Percentiles rank a stretch among this genome's conserved stretches.
These are phyloP conservation scores for Salix exigua DNA, from an alignment of 345 rosid genomes.

Conservation along the genomic window DNA sequence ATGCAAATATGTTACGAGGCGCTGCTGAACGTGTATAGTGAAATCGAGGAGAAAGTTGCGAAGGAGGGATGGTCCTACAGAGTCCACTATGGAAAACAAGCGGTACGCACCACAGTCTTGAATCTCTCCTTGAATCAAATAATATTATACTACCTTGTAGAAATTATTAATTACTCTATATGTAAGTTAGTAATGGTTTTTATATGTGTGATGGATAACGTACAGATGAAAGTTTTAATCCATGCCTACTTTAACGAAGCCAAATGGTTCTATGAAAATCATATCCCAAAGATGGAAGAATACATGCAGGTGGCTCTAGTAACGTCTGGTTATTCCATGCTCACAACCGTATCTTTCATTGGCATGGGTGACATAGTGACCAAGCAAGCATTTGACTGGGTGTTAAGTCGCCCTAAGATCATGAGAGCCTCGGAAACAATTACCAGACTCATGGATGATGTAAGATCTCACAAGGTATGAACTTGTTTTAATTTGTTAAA, in stretches of 20 bases:
- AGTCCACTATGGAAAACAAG: not conserved
- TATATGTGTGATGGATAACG: not conserved
- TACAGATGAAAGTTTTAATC: constrained; percentile 6
- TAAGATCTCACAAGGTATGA: constrained; percentile 12
- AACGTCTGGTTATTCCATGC: constrained; percentile 4
- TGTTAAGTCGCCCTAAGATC: constrained; percentile 2
- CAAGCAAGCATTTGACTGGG: constrained; percentile 27
- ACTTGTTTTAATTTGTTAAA: not conserved
- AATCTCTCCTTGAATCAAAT: not conserved
- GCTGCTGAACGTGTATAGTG: not conserved
- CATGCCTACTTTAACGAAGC: constrained; percentile 27
- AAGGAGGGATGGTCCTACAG: not conserved
- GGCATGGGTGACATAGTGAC: constrained; percentile 26
- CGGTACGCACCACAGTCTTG: not conserved
- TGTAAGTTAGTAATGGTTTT: not conserved
- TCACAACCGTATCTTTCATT: constrained; percentile 12
- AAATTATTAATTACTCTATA: not conserved
- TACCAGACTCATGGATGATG: constrained; percentile 31
- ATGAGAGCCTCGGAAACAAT: constrained; percentile 13
- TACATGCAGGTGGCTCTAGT: constrained; percentile 19
- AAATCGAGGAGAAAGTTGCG: not conserved
- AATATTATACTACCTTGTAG: not conserved
- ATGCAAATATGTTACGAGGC: not conserved
- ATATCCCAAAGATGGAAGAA: constrained; percentile 27
- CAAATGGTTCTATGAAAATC: constrained; percentile 16